These are phyloP conservation scores for Salix dunnii DNA, from an alignment of 345 rosid genomes.

Conservation along the genomic window DNA sequence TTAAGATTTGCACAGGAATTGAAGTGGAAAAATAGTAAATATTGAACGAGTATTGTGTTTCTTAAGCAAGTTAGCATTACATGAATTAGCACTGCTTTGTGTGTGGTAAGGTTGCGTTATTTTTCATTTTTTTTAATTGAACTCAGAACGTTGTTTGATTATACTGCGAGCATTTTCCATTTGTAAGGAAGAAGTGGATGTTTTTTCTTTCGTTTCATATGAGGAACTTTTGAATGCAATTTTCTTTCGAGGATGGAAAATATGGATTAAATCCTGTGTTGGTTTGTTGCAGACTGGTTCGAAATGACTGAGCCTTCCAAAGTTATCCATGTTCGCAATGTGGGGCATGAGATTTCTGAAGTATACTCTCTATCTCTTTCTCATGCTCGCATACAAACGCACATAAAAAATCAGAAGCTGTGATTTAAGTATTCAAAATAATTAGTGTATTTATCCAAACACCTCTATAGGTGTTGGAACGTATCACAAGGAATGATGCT, in stretches of 20 bases:
- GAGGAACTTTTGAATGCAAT: not conserved
- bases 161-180: not conserved
- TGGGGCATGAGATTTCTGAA: constrained; percentile 95
- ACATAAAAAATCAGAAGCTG: not conserved
- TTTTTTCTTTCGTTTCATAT: not conserved
- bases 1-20: not conserved
- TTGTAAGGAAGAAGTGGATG: not conserved
- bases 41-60: not conserved
- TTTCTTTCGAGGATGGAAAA: not conserved
- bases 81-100: not conserved
- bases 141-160: not conserved
- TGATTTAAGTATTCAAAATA: not conserved
- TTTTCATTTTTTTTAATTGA: not conserved
- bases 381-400: no score
- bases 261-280: not conserved
- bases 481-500: not conserved
- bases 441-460: not conserved
- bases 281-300: constrained; percentile 8
- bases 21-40: not conserved
- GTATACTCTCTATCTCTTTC: constrained; percentile 31
- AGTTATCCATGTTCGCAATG: constrained; percentile 96
- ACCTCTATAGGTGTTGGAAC: not conserved
- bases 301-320: constrained; percentile 88
- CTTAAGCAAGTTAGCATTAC: not conserved
- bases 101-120: not conserved